Evolutionary conservation across 225 moss, liverwort and hornwort species (phyloP), one percentile per base, ranked within the genome.

Genomic region (Physcomitrellopsis africana): DNA sequence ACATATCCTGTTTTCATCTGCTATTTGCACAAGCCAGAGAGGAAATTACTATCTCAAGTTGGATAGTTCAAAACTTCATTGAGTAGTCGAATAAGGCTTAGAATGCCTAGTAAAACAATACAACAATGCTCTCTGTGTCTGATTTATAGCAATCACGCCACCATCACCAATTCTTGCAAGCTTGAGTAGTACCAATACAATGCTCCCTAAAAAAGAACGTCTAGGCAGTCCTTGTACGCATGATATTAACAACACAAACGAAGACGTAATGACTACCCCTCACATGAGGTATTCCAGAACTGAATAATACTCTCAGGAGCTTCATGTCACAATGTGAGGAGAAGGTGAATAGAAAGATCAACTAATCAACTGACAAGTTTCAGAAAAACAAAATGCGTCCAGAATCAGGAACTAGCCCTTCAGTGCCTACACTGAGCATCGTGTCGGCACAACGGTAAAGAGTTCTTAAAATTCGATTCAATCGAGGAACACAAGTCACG

Each of bases 1-100:
- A 97, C 97, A 79, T 91, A 97, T 56, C 97, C 97, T 60, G 94
- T 97, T 85, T 92, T 97, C 97, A 94, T 97, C 97, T 97, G 94
- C 63, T 24, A 87, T 69, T n/a, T 60, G 13, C 74, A 73, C 49
- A 48, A 80, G 60, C 20, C 55, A 65, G 70, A 29, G 76, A 70
- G 20, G 55, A 74, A 56, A 16, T 77, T 20, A 77, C 8, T 46
- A 67, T 3, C 65, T 42, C 63, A 56, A 60, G 41, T 60, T 74
- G 19, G 49, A 75, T 15, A 56, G 17, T 65, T 27, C 60, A 16
- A 63, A 69, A 63, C 22, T 45, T 63, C 51, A 10, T 17, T 52
- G 63, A 11, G 7, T 8, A 20, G 32, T 37, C 72, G 26, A 65
- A 70, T 19, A 47, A 10, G 19, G 11, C 7, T 53, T 37, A 49